Evolutionary conservation across 2,329 filamentous ascomycete species (phyloP), one percentile per base, ranked within the genome.

Genomic region (Monilinia fructicola): DNA sequence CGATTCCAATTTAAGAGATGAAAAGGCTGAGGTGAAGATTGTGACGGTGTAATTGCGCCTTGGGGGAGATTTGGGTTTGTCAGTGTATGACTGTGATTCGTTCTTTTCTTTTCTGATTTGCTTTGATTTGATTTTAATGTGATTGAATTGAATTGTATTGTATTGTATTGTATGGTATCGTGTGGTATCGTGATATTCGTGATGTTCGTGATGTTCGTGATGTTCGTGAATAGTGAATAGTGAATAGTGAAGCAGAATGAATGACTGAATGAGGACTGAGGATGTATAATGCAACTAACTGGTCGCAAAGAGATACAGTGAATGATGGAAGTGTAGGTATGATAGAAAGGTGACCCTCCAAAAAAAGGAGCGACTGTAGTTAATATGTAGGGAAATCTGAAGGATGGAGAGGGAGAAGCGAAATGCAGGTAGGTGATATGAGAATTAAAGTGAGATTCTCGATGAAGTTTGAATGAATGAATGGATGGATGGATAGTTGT

Each of bases 291-390:
- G 7, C 14, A 9, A 40, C 21, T 40, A 42, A 40, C 21, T 40
- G 28, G 21, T 21, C n/a, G 35, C 48, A 40, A 5, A 46, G 9
- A 28, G 50, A 38, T 21, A 52, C 46, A 52, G 12, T 9, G 9
- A 50, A 46, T 21, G 52, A 7, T 42, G 16, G 16, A 42, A 16
- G 40, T 16, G 16, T 42, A 42, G 40, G 3, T 14, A 42, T 42
- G 4, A n/a, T 40, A 55, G 61, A 50, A 40, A 56, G 26, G 53
- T 58, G 50, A 7, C 21, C 42, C 16, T 21, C 42, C 42, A 4
- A 26, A 42, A 23, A 64, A 64, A 64, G 48, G 62, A 64, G 31
- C 16, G 53, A 58, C 53, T 56, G 1, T 21, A 58, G 53, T 64
- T 38, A 23, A 55, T 26, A 40, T 14, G n/a, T 64, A 58, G 56